These are phyloP conservation scores for Sisymbrium altissimum DNA, from an alignment of 345 rosid species.

Conservation along the genomic window DNA sequence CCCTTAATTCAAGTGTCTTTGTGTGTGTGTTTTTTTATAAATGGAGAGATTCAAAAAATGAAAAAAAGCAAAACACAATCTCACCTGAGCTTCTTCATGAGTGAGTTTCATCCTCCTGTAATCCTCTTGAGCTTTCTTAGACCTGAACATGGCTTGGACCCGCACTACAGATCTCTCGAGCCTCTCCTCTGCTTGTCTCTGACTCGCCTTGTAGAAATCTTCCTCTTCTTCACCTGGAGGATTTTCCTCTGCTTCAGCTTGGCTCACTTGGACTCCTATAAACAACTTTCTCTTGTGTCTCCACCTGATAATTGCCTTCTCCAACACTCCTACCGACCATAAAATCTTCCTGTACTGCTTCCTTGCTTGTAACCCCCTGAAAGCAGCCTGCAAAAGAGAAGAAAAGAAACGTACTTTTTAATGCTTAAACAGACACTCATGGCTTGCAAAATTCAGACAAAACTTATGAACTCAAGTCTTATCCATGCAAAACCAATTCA, in stretches of 20 bases:
- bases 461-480: neutral
- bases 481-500: neutral
- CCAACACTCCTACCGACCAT: slow-evolving; percentile 94
- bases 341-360: slow-evolving; percentile 71
- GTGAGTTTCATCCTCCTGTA: slow-evolving; percentile 81
- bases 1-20: neutral
- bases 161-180: slow-evolving; percentile 76
- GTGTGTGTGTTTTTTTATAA: neutral
- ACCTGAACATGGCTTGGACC: slow-evolving; percentile 93
- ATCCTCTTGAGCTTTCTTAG: slow-evolving; percentile 90
- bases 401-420: neutral
- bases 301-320: slow-evolving; percentile 90
- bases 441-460: slow-evolving; percentile 10
- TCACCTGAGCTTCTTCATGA: slow-evolving; percentile 63
- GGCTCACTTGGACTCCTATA: slow-evolving; percentile 66
- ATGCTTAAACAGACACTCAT: neutral
- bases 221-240: slow-evolving; percentile 46
- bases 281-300: slow-evolving; percentile 81
- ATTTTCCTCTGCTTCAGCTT: slow-evolving; percentile 52
- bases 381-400: slow-evolving; percentile 58
- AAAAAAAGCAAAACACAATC: neutral
- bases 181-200: slow-evolving; percentile 89
- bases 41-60: neutral
- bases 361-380: slow-evolving; percentile 81
- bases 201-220: slow-evolving; percentile 71